Conservation (phyloP, 2,329 filamentous ascomycete species). For the Lizonia empirigonia region DNA sequence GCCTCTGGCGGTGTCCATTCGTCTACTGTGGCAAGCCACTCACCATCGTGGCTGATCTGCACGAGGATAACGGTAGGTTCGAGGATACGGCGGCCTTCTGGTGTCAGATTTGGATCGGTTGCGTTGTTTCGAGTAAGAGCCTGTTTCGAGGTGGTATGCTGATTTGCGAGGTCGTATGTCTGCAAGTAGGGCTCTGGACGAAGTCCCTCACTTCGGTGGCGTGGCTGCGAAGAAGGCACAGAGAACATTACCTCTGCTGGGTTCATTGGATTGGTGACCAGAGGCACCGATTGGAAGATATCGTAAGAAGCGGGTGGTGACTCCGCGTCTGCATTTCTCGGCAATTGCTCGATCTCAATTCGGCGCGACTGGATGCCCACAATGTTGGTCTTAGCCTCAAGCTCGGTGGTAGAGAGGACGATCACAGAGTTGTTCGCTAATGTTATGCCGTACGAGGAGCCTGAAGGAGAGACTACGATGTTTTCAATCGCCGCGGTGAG, state of each 20-base stretch:
- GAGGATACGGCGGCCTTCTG: constrained; percentile 71
- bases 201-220: constrained; percentile 25
- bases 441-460: constrained; percentile 81
- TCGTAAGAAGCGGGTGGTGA: constrained; percentile 25
- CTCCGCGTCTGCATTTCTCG: constrained; percentile 28
- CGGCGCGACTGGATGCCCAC: constrained; percentile 73
- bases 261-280: constrained; percentile 50
- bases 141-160: constrained; percentile 81
- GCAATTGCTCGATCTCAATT: constrained; percentile 36
- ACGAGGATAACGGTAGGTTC: constrained; percentile 80
- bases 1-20: constrained; percentile 79
- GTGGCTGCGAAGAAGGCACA: constrained; percentile 60
- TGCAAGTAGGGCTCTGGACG: constrained; percentile 70
- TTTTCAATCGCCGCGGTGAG: constrained; percentile 83
- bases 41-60: constrained; percentile 77
- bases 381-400: constrained; percentile 82
- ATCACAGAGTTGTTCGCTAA: constrained; percentile 92
- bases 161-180: constrained; percentile 81
- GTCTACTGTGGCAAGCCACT: constrained; percentile 90
- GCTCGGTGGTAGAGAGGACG: constrained; percentile 85
- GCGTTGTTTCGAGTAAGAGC: constrained; percentile 86
- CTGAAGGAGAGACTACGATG: constrained; percentile 78
- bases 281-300: constrained; percentile 40
- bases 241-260: constrained; percentile 52
- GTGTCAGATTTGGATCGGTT: constrained; percentile 77